Conservation (phyloP, 495 filamentous ascomycete species). For the Neohortaea acidophila region DNA sequence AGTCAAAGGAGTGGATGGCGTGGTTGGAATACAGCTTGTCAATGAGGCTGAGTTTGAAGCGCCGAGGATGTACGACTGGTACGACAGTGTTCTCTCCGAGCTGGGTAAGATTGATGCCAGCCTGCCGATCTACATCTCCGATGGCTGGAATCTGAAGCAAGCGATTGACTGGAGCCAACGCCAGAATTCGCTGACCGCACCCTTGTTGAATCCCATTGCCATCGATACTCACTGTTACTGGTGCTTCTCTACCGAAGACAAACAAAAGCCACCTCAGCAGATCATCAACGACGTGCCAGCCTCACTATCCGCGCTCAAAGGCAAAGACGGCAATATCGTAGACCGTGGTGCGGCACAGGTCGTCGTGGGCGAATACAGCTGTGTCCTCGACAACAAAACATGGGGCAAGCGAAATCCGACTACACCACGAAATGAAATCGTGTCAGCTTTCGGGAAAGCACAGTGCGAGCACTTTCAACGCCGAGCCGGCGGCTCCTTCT, state of each 20-base stretch:
- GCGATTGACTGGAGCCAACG: slow-evolving; percentile 29
- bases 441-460: slow-evolving; percentile 32
- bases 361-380: slow-evolving; percentile 41
- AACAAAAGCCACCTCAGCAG: slow-evolving; percentile 30
- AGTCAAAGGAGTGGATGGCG: slow-evolving; percentile 28
- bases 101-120: slow-evolving; percentile 30
- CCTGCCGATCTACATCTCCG: slow-evolving; percentile 40
- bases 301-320: slow-evolving; percentile 28
- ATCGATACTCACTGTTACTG: slow-evolving; percentile 44
- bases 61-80: slow-evolving; percentile 38
- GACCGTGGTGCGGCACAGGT: slow-evolving; percentile 33
- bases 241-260: slow-evolving; percentile 34
- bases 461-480: slow-evolving; percentile 32
- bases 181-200: slow-evolving; percentile 15
- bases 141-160: slow-evolving; percentile 34
- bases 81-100: slow-evolving; percentile 32
- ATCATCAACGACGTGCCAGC: slow-evolving; percentile 30
- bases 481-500: slow-evolving; percentile 33
- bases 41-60: slow-evolving; percentile 37
- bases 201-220: slow-evolving; percentile 29
- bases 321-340: slow-evolving; percentile 29
- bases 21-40: slow-evolving; percentile 38
- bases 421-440: slow-evolving; percentile 19
- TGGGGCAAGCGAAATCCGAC: slow-evolving; percentile 27
- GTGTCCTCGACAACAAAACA: slow-evolving; percentile 31